Conservation (phyloP, 129 eudicot genomes). For the Scalesia atractyloides region DNA sequence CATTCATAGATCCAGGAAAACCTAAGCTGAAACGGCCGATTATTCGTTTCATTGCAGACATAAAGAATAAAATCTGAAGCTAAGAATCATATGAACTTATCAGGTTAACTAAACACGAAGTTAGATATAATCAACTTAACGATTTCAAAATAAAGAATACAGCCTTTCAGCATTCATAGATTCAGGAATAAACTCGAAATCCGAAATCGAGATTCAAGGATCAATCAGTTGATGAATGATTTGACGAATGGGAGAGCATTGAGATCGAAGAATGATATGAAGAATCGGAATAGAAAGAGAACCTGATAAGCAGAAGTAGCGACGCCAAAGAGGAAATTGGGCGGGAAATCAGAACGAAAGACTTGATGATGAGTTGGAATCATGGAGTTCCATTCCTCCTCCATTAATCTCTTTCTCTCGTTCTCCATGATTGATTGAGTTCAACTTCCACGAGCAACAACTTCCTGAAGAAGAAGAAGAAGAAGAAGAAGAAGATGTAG, state of each 20-base stretch:
- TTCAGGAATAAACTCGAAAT: neutral
- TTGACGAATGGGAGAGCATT: neutral
- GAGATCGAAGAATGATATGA: neutral
- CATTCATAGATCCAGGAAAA: neutral
- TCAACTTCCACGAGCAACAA: neutral
- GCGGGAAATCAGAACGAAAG: slow-evolving; percentile 49
- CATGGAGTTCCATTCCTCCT: slow-evolving; percentile 50
- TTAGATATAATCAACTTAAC: neutral
- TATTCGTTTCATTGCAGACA: neutral
- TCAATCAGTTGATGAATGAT: neutral
- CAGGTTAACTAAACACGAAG: too few relatives aligned
- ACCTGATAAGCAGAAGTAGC: slow-evolving; percentile 89
- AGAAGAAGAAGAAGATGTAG: neutral
- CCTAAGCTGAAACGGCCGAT: neutral
- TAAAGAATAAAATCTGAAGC: neutral
- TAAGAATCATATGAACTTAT: too few relatives aligned
- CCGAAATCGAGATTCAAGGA: slow-evolving; percentile 4
- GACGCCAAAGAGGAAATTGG: slow-evolving; percentile 63
- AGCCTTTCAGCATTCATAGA: neutral
- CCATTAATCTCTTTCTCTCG: slow-evolving; percentile 42
- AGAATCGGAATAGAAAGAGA: neutral
- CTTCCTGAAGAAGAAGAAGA: neutral
- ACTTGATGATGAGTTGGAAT: slow-evolving; percentile 24
- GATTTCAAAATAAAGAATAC: neutral
- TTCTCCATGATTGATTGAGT: slow-evolving; percentile 22